Evolutionary conservation across 371 early-diverging fungal genomes (phyloP), one percentile per base, ranked within the genome.

Genomic region (Blakeslea trispora): DNA sequence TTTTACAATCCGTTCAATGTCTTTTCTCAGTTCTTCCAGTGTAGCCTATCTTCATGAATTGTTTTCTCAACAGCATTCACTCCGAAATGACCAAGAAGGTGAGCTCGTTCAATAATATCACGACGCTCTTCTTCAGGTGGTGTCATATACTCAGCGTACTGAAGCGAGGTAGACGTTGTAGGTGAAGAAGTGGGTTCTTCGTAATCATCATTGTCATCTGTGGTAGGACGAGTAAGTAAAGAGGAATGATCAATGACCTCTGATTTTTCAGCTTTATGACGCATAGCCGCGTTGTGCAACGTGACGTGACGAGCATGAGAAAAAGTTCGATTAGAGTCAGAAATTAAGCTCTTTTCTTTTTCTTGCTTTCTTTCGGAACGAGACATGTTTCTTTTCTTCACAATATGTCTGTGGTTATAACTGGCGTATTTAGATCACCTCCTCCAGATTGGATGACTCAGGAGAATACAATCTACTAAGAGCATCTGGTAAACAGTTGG

Each of bases 1-100:
- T 13, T 23, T 11, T 6, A 51, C 15, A 24, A 40, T 6, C 2
- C 22, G 11, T 5, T 21, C 21, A 1, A n/a, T 22, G 22, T 51
- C 51, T 51, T 51, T 15, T 22, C 22, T 22, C 15, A 51, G 19
- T 51, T 39, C 9, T 19, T 51, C 51, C 51, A 51, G 24, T 51
- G 51, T 17, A 49, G 14, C 31, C 19, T 15, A 5, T 28, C 47
- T 15, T 7, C 24, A 17, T 46, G 47, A 10, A 46, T 13, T 24
- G 47, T n/a, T 22, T 22, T 28, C 22, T 21, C 47, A 24, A 46
- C 11, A 21, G 47, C 47, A 14, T 46, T 22, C 13, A 22, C 14
- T 4, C 28, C 23, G 14, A n/a, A 24, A 24, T 46, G 47, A 23
- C 23, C 47, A 4, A 21, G 8, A 6, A 49, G 14, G 5, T 49